Percentiles rank a stretch among this genome's conserved stretches.
phyloP scores from a whole-genome alignment of 2,329 filamentous ascomycete genomes.

The Clarireedia homoeocarpa region DNA sequence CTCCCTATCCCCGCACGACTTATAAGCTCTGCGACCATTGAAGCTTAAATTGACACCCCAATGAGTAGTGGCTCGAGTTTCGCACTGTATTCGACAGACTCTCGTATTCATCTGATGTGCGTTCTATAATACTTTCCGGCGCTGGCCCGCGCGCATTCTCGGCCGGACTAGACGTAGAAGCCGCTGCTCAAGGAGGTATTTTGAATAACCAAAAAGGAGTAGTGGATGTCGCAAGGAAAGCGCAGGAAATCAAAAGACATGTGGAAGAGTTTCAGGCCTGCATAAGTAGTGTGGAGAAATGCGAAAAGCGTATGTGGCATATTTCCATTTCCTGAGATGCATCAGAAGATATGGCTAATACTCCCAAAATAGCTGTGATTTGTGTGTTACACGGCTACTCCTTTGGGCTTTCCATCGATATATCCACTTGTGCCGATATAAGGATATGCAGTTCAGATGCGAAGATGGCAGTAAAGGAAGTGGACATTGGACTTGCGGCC shows the following conservation, averaged over 20 bases:
- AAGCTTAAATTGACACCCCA: neutral
- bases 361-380: constrained; percentile 56
- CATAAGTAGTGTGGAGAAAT: constrained; percentile 70
- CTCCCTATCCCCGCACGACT: neutral
- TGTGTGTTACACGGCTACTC: constrained; percentile 72
- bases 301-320: constrained; percentile 67
- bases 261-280: constrained; percentile 75
- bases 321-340: neutral
- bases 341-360: neutral
- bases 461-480: constrained; percentile 67
- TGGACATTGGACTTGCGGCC: constrained; percentile 73
- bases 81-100: constrained; percentile 63
- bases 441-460: constrained; percentile 54
- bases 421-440: constrained; percentile 62
- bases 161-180: constrained; percentile 74
- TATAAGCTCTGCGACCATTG: too few relatives aligned
- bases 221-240: constrained; percentile 56
- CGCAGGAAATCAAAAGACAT: constrained; percentile 54
- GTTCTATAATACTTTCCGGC: constrained; percentile 71
- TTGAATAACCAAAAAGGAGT: constrained; percentile 26
- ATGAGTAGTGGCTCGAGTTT: constrained; percentile 62
- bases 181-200: constrained; percentile 48
- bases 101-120: constrained; percentile 63
- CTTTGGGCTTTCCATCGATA: constrained; percentile 71
- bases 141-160: constrained; percentile 81